Evolutionary conservation across 2,329 filamentous ascomycete species (phyloP).

Genomic region (Aureobasidium sp.): DNA sequence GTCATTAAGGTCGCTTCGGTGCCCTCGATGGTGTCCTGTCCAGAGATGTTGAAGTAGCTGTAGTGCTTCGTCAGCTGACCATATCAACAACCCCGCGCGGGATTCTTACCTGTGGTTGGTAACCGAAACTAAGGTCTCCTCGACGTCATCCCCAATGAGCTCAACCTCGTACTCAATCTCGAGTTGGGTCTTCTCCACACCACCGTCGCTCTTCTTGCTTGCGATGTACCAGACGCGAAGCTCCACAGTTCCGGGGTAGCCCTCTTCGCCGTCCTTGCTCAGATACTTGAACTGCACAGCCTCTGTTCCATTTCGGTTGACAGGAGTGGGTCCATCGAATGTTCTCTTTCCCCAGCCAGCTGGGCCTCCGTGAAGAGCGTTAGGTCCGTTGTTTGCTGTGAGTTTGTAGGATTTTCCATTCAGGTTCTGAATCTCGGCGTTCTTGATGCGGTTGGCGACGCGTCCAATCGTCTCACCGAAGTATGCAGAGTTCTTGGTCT

Average conservation of each 20-base stretch:
- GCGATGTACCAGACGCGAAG: slow-evolving; percentile 70
- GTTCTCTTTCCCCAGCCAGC: slow-evolving; percentile 73
- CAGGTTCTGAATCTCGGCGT: slow-evolving; percentile 60
- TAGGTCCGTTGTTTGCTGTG: slow-evolving; percentile 65
- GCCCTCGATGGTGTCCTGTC: slow-evolving; percentile 50
- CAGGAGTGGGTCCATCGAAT: slow-evolving; percentile 62
- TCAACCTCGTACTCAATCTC: slow-evolving; percentile 86
- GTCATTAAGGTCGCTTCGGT: slow-evolving; percentile 52
- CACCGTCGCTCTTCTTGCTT: slow-evolving; percentile 53
- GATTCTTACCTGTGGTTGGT: slow-evolving; percentile 72
- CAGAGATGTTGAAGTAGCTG: slow-evolving; percentile 62
- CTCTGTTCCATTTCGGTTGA: slow-evolving; percentile 39
- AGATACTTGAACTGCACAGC: slow-evolving; percentile 41
- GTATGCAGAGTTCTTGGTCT: slow-evolving; percentile 63
- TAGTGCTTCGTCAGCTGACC: background rate
- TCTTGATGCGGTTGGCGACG: slow-evolving; percentile 68
- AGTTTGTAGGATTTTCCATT: slow-evolving; percentile 65
- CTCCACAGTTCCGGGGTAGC: slow-evolving; percentile 79
- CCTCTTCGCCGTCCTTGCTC: slow-evolving; percentile 77
- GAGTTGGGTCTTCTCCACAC: slow-evolving; percentile 59
- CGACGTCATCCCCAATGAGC: slow-evolving; percentile 59
- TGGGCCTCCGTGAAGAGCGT: slow-evolving; percentile 49
- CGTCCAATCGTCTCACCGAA: slow-evolving; percentile 93
- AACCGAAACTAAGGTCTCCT: slow-evolving; percentile 88
- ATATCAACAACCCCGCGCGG: no score